phyloP scores from a whole-genome alignment of 2,329 filamentous ascomycete genomes.

The Onygenales sp. region DNA sequence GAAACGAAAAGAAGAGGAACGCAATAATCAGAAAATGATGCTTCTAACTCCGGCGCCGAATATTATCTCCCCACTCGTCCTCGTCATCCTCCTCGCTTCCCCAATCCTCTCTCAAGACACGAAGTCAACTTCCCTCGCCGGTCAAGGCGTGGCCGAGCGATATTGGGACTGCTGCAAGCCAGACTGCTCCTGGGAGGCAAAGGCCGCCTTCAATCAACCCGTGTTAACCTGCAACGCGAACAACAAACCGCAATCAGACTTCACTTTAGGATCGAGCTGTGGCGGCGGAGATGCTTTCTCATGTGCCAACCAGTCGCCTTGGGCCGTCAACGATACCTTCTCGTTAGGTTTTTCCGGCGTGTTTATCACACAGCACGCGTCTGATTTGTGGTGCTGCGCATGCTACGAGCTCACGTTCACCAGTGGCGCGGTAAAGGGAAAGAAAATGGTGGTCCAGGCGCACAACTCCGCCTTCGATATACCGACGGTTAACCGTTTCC shows the following conservation, averaged over 20 bases:
- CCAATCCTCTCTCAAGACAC: neutral
- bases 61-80: neutral
- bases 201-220: neutral
- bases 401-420: constrained; percentile 3
- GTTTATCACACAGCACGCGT: neutral
- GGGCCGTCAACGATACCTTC: constrained; percentile 1
- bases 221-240: neutral
- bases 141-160: neutral
- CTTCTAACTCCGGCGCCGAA: neutral
- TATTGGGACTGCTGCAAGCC: constrained; percentile 1
- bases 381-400: neutral
- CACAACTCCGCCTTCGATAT: neutral
- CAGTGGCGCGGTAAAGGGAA: neutral
- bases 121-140: neutral
- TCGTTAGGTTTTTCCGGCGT: neutral
- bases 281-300: neutral
- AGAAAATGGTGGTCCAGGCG: constrained; percentile 2
- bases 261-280: neutral
- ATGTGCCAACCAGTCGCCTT: neutral
- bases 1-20: neutral
- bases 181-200: neutral
- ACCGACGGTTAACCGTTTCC: neutral
- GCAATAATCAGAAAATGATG: neutral
- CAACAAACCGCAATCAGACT: neutral
- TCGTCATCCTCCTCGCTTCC: neutral